Evolutionary conservation across 768 basidiomycete genomes (phyloP), one percentile per base, ranked within the genome.

Genomic region (Tulasnella sp.): DNA sequence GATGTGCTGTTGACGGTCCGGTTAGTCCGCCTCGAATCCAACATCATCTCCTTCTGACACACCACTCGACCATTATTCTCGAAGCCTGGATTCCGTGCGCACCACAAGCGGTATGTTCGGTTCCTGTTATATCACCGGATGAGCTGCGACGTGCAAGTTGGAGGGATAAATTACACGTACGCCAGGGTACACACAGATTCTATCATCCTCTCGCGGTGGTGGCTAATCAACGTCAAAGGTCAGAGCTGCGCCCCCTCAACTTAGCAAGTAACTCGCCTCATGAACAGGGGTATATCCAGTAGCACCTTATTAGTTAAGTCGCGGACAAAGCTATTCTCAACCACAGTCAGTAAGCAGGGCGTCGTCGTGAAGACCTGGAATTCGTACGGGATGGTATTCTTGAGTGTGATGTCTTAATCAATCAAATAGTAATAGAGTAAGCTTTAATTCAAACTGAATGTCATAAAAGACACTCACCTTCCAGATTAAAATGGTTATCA

Each of bases 211-310:
- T 82, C 80, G 51, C 85, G 82, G 77, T 87, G 86, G 44, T 85
- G 84, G 20, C 81, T 81, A 20, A 29, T 29, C 23, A 11, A n/a
- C 57, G 73, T 15, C 55, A 23, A 55, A 26, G 18, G n/a, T 61
- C 42, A 15, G 29, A 37, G 35, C 23, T 32, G 42, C 11, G 26
- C 37, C 20, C 32, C 10, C 7, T n/a, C 13, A 48, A 37, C 7
- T 16, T 26, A n/a, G 6, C 5, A n/a, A 32, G 29, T 6, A 48
- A 2, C 51, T 61, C 74, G 79, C 81, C 84, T 84, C 86, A 87
- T 86, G 82, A 85, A 87, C 32, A 86, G 82, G 13, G 86, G 86
- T 35, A 87, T 85, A 79, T 87, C 86, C 6, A 85, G 83, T 2
- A 86, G 78, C 26, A 85, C 86, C 46, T 84, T 81, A 77, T 87